Percentiles rank a stretch among this genome's conserved stretches.
Conservation (phyloP, 257 asterid genomes). For the Anisodus tanguticus region DNA sequence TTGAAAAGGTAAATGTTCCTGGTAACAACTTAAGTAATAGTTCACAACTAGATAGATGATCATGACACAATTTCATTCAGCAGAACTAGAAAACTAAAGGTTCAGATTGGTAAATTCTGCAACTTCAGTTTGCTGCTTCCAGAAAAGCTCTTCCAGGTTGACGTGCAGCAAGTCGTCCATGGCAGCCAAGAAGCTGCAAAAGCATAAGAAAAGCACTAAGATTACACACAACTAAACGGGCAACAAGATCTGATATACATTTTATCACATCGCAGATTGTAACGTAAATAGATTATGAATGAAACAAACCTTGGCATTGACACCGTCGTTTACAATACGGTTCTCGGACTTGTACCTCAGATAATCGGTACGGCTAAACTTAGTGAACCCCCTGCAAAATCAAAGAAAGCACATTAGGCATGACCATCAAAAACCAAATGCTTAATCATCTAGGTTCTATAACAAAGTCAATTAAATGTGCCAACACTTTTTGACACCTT, state of each 20-base stretch:
- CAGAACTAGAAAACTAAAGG: background rate
- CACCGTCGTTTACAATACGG: constrained; percentile 34
- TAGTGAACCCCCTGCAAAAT: constrained; percentile 38
- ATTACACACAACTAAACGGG: background rate
- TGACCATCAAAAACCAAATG: background rate
- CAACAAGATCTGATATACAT: no score
- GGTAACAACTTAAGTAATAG: background rate
- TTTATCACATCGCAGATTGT: background rate
- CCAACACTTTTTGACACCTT: background rate
- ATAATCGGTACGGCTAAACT: constrained; percentile 33
- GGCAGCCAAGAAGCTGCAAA: constrained; percentile 54
- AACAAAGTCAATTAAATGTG: background rate
- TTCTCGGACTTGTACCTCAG: constrained; percentile 33
- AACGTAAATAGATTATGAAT: background rate
- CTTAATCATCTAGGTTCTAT: background rate
- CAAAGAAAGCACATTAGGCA: background rate
- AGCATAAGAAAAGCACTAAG: background rate
- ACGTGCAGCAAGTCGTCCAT: constrained; percentile 50
- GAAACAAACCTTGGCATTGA: constrained; percentile 37
- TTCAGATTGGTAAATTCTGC: background rate
- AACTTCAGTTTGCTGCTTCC: constrained; percentile 15
- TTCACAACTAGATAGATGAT: background rate
- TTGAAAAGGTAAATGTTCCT: background rate
- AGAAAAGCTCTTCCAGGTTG: constrained; percentile 53
- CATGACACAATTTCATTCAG: background rate